Percentiles rank a stretch among this genome's conserved stretches.
Conservation (phyloP, 169 alveolate species). For the Eimeria zaria region DNA sequence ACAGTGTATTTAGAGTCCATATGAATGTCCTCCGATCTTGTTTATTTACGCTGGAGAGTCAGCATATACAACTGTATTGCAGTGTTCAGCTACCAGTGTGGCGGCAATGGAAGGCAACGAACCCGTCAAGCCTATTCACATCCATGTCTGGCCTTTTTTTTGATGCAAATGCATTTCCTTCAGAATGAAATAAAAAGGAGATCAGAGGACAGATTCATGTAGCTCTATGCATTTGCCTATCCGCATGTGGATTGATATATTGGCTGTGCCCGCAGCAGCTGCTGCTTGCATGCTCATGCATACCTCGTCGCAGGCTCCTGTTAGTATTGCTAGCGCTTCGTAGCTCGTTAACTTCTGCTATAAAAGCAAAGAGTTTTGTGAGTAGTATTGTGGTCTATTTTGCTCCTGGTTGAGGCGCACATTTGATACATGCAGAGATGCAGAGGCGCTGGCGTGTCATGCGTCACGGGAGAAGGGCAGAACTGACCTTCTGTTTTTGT, state of each 20-base stretch:
- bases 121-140: neutral
- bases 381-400: neutral
- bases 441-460: neutral
- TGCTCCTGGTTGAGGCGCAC: neutral
- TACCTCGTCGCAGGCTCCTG: neutral
- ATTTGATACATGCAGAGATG: neutral
- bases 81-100: neutral
- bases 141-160: neutral
- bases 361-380: neutral
- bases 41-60: neutral
- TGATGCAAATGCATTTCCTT: neutral
- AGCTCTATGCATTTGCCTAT: slow-evolving; percentile 1
- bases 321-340: neutral
- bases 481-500: neutral
- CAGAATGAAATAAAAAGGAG: neutral
- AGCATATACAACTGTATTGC: neutral
- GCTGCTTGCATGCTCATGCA: slow-evolving; percentile 9
- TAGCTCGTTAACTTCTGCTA: neutral
- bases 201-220: neutral
- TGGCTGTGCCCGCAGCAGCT: slow-evolving; percentile 17
- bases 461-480: neutral
- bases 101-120: neutral
- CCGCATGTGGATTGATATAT: neutral
- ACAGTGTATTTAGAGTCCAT: neutral
- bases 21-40: neutral